These are phyloP conservation scores for Scleroderma citrinum DNA, from an alignment of 768 basidiomycete genomes.

Conservation along the genomic window DNA sequence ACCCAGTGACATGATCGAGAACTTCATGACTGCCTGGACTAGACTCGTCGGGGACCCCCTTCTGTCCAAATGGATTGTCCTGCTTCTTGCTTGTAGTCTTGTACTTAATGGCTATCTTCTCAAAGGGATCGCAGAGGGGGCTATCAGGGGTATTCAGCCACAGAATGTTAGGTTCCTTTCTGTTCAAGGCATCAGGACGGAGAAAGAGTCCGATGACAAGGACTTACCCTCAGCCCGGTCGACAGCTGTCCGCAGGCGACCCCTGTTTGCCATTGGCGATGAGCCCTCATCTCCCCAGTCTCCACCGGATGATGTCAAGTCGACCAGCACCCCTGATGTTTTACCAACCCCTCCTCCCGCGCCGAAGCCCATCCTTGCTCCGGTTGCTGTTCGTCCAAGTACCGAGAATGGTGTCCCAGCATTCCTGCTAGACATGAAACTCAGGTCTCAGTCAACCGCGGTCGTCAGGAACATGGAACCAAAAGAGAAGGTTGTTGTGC, in stretches of 20 bases:
- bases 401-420: constrained; percentile 21
- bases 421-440: constrained; percentile 30
- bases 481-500: constrained; percentile 16
- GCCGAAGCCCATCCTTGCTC: constrained; percentile 18
- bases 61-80: constrained; percentile 91
- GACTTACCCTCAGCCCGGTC: constrained; percentile 10
- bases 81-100: constrained; percentile 79
- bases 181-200: constrained; percentile 14
- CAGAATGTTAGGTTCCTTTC: constrained; percentile 26
- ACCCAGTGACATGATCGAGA: constrained; percentile 59
- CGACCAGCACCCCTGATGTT: constrained; percentile 12
- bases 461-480: constrained; percentile 10
- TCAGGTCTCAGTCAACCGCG: constrained; percentile 20
- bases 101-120: constrained; percentile 90
- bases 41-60: constrained; percentile 90
- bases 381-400: constrained; percentile 16
- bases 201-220: constrained; percentile 17
- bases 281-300: constrained; percentile 12
- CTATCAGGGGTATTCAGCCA: constrained; percentile 27
- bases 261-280: constrained; percentile 23
- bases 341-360: constrained; percentile 10
- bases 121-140: constrained; percentile 71
- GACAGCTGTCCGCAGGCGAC: constrained; percentile 10
- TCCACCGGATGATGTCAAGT: constrained; percentile 9
- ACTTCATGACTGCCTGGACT: constrained; percentile 90